Base-by-base conservation (phyloP, 1,139 yeast genomes). In the Saccharomycopsis phalli region DNA sequence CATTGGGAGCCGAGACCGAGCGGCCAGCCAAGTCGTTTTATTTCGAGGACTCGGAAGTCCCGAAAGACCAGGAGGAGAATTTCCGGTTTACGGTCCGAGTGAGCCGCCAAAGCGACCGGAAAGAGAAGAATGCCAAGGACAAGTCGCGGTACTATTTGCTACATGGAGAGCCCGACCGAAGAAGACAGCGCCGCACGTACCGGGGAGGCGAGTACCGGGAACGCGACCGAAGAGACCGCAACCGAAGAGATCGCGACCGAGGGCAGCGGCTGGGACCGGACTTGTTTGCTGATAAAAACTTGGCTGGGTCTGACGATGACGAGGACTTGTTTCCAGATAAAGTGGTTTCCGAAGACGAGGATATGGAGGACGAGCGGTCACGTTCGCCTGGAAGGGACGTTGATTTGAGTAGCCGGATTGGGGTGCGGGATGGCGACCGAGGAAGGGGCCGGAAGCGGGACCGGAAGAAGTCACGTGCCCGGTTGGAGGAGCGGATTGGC, bases 91-190 rank as follows among this genome's bases (percentile, higher is more conserved):
- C 56, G 36, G 59, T 70, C 3, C 63, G 88, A 47, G 74, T 67
- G 50, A 68, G 83, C 4, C 63, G 69, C 33, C 64, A 60, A 39
- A 61, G 70, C 7, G 88, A 81, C 55, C 63, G 64, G 38, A 80
- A 81, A 50, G 71, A 71, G 34, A 66, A 66, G 47, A 71, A 74
- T 48, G 80, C 88, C 4, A 62, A 74, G 20, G 70, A 65, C 13
- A 70, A 69, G 44, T 78, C 87, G 21, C 59, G 84, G 32, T 81
- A 80, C 55, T 81, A 81, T 57, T 62, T 80, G 46, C 55, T 79
- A 16, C 79, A 81, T 52, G 93, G 93, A 2, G 91, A 80, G 52
- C 93, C 93, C 0, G 75, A 74, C 37, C 62, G 76, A 42, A 62
- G 59, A 38, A 67, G 65, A 11, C 42, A 40, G 13, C 42, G 53